Base-by-base conservation (phyloP, 768 basidiomycete species). In the Boletus vermiculosoides region DNA sequence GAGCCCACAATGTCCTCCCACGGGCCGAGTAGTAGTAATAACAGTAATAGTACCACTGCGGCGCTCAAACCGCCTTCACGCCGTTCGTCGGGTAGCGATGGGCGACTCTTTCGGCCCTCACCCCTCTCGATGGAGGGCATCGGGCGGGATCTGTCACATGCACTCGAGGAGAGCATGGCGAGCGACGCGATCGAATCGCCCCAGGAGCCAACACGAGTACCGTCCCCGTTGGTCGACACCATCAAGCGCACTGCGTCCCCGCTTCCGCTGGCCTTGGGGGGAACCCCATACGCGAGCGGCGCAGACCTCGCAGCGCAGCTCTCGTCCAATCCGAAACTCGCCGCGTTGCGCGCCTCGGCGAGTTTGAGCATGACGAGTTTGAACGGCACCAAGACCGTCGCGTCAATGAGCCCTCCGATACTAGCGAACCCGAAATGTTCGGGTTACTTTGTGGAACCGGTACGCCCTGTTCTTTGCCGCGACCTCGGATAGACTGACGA, bases 371-470 rank as follows among this genome's bases (percentile, higher is more conserved):
- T 72, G 72, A 73, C 70, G 8, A 59, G 66, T 22, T 30, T 73
- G 30, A 59, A 59, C 22, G 62, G 58, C 13, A 5, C 48, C 34
- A 60, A 45, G 63, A 58, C 45, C 40, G 2, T 20, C n/a, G n/a
- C n/a, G 18, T 20, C 25, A 5, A 25, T 66, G 45, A 86, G 84
- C 54, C 79, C 83, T 2, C 88, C 90, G 3, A 88, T 90, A 37
- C 70, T 95, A 46, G 73, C 80, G 36, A 92, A 94, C 66, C 77
- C 88, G 15, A 87, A 87, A 64, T 98, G 97, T 72, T 96, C 94
- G 1, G 95, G 94, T 9, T 99, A 99, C 72, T 98, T 98, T 67
- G 85, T 98, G 45, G 96, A 98, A 70, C 94, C 94, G 34, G 93
- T 97, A 31, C 33, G 34, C 45, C 6, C 47, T 10, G 7, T 16